Evolutionary conservation across 768 basidiomycete species (phyloP).

Genomic region (Russula olivacea): DNA sequence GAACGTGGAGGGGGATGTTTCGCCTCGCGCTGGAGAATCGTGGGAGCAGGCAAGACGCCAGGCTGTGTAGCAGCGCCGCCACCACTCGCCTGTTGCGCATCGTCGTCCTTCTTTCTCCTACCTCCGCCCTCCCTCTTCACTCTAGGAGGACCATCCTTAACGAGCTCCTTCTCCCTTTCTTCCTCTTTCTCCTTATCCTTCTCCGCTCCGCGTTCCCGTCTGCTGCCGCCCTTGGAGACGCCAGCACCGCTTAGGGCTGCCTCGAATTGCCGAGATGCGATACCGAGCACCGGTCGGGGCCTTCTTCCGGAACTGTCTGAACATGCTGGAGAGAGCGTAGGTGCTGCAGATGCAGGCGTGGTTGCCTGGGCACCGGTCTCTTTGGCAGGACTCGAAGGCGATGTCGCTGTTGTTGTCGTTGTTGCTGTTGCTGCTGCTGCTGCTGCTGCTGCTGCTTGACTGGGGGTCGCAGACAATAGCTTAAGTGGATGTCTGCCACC

Average conservation of each 20-base stretch:
- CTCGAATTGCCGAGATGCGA: conserved; percentile 64
- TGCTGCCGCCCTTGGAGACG: conserved; percentile 37
- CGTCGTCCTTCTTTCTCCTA: conserved; percentile 12
- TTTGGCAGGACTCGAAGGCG: conserved; percentile 11
- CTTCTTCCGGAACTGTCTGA: conserved; percentile 35
- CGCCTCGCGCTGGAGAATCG: conserved; percentile 30
- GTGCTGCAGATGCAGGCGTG: conserved; percentile 13
- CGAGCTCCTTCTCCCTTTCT: conserved; percentile 26
- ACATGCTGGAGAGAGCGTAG: conserved; percentile 17
- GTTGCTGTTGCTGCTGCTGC: background rate
- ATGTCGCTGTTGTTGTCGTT: no score
- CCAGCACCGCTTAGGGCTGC: conserved; percentile 64
- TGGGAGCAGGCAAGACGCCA: conserved; percentile 23
- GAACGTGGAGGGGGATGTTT: background rate
- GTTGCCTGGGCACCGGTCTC: background rate
- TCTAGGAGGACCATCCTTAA: conserved; percentile 21
- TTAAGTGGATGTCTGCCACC: conserved; percentile 12
- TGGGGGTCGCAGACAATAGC: background rate
- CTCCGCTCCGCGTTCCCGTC: conserved; percentile 19
- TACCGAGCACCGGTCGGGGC: conserved; percentile 51
- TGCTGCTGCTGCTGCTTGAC: background rate
- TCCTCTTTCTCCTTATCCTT: conserved; percentile 32
- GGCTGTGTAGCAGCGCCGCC: conserved; percentile 1
- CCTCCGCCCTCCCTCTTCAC: conserved; percentile 21
- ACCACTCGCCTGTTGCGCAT: background rate